Percentiles rank a stretch among this genome's conserved stretches.
Evolutionary conservation across 2,329 filamentous ascomycete species (phyloP).

Genomic region (Rutstroemia sp.): DNA sequence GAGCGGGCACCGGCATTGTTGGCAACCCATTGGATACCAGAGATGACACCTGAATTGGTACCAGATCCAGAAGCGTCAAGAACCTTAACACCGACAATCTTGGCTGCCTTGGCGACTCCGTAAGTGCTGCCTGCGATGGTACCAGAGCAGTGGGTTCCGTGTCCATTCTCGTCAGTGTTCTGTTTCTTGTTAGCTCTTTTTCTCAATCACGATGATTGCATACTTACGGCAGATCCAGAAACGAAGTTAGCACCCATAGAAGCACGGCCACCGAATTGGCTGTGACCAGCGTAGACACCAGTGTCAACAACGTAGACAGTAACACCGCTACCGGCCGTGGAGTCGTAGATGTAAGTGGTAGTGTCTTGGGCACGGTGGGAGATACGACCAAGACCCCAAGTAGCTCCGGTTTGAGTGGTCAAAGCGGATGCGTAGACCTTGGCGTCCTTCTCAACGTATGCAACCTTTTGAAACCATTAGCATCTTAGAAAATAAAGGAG

Average conservation of each 20-base stretch:
- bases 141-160: conserved; percentile 37
- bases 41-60: conserved; percentile 31
- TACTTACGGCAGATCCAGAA: conserved; percentile 18
- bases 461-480: conserved; percentile 16
- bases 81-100: conserved; percentile 35
- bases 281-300: conserved; percentile 29
- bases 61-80: conserved; percentile 28
- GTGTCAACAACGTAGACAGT: conserved; percentile 33
- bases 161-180: conserved; percentile 33
- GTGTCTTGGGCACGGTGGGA: conserved; percentile 23
- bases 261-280: conserved; percentile 32
- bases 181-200: conserved; percentile 5
- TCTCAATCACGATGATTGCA: background rate
- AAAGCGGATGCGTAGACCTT: conserved; percentile 27
- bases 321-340: conserved; percentile 27
- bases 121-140: conserved; percentile 31
- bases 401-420: conserved; percentile 20
- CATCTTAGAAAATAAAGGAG: no score
- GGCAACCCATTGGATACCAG: conserved; percentile 32
- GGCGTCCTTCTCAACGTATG: conserved; percentile 26
- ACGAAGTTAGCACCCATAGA: conserved; percentile 30
- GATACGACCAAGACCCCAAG: conserved; percentile 30
- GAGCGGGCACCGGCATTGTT: conserved; percentile 25
- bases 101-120: conserved; percentile 34
- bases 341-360: conserved; percentile 29